A percentile compares a stretch with the other conserved stretches of the same genome.
Conservation (phyloP, 73 alveolate species). For the Tetrahymena borealis region DNA sequence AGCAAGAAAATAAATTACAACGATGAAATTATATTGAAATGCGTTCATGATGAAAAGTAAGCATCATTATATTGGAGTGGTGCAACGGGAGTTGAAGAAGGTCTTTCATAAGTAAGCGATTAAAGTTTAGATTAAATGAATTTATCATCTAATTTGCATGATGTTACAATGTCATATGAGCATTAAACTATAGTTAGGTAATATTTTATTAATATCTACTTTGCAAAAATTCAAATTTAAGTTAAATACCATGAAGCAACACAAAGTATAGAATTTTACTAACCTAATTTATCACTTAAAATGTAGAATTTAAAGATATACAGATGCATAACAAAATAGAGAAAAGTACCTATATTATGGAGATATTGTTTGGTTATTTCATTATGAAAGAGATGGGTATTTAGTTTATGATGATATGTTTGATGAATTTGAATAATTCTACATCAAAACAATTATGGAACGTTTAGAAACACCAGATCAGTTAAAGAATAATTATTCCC, state of each 20-base stretch:
- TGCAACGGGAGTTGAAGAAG: not conserved
- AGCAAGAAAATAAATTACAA: not conserved
- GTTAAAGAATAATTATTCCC: not conserved
- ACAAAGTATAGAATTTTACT: too few species aligned
- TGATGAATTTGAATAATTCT: not conserved
- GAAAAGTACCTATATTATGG: not conserved
- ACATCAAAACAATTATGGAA: not conserved
- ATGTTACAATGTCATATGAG: not conserved
- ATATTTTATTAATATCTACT: not conserved
- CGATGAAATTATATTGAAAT: not conserved
- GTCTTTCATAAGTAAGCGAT: not conserved
- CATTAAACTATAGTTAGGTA: not conserved
- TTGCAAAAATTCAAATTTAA: too few species aligned
- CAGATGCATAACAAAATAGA: not conserved
- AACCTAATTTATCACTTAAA: not conserved
- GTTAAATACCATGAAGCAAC: too few species aligned
- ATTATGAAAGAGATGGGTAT: not conserved
- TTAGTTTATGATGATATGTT: not conserved
- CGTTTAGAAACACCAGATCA: not conserved
- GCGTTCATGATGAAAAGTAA: not conserved
- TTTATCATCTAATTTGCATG: not conserved
- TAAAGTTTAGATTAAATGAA: not conserved
- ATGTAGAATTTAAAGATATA: not conserved
- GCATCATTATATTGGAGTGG: not conserved
- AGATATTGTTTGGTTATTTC: not conserved